phyloP scores from a whole-genome alignment of 768 basidiomycete genomes.

The Tricholoma matsutake region DNA sequence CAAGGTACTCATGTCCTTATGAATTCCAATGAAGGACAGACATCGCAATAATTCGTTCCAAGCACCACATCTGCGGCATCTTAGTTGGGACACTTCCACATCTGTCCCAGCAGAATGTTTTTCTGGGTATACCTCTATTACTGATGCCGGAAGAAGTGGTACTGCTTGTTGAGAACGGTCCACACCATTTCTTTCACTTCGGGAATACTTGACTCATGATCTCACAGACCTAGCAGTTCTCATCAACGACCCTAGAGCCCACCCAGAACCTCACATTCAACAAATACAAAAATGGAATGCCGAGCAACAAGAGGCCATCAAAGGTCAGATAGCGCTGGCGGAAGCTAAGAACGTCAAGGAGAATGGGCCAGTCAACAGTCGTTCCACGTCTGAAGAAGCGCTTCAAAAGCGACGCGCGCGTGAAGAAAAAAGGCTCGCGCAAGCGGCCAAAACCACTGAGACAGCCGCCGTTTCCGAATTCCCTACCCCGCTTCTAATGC shows the following conservation, averaged over 20 bases:
- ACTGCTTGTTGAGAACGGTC: conserved; percentile 80
- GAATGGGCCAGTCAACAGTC: conserved; percentile 27
- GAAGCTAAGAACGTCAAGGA: conserved; percentile 51
- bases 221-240: conserved; percentile 69
- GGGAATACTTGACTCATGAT: conserved; percentile 6
- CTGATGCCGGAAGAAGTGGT: conserved; percentile 92
- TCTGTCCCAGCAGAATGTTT: conserved; percentile 93
- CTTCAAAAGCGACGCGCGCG: conserved; percentile 69
- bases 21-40: conserved; percentile 43
- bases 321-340: conserved; percentile 45
- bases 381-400: conserved; percentile 59
- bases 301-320: conserved; percentile 42
- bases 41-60: conserved; percentile 72
- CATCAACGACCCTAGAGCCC: conserved; percentile 66
- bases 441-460: conserved; percentile 13
- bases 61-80: conserved; percentile 82
- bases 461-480: conserved; percentile 5
- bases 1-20: conserved; percentile 5
- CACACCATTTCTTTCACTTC: conserved; percentile 12
- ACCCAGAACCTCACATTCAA: conserved; percentile 42
- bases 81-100: conserved; percentile 91
- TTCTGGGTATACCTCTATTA: conserved; percentile 87
- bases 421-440: conserved; percentile 42
- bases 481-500: conserved; percentile 4
- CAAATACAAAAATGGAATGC: conserved; percentile 54